Evolutionary conservation across 2,329 filamentous ascomycete genomes (phyloP), one percentile per base, ranked within the genome.

Genomic region (Sporothrix variecibatus): DNA sequence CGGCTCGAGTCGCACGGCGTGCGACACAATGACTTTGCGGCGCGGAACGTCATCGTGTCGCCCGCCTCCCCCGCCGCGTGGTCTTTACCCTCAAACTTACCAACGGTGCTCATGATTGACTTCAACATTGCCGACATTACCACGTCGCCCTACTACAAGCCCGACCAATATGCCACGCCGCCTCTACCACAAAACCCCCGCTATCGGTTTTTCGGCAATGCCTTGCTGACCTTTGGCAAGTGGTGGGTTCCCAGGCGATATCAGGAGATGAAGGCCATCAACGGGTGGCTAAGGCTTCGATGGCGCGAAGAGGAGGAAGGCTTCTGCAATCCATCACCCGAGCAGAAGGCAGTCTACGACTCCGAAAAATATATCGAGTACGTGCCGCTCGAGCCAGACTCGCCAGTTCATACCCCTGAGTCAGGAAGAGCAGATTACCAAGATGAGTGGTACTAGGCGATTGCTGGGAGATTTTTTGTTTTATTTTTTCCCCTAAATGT

Each of bases 41-140:
- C 68, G 49, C 43, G 71, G 3, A 73, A 74, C 49, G 17, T 74
- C 20, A 15, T 73, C 12, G 38, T 76, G 20, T 60, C 51, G 53
- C 51, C 31, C 34, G 31, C 46, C 51, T 40, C n/a, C 51, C 49
- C 49, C 49, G 49, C 17, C 51, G 69, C 51, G 11, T 53, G 69
- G 34, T n/a, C n/a, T n/a, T n/a, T n/a, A 17, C 49, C n/a, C 20
- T 51, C 34, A 46, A 40, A 34, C 2, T 20, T 60, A 51, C 69
- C 69, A n/a, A 5, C 51, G 38, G 69, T 71, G 51, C 23, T 40
- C 53, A 31, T 71, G 12, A 62, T 71, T 38, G 69, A 71, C 69
- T 71, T 71, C 51, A 60, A 60, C 23, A 56, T 56, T 28, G 67
- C 67, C 28, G 26, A 70, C 28, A 38, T 70, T 31, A 56, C 67